Base-by-base conservation (phyloP, 768 basidiomycete species). In the Leccinum truebloodii region DNA sequence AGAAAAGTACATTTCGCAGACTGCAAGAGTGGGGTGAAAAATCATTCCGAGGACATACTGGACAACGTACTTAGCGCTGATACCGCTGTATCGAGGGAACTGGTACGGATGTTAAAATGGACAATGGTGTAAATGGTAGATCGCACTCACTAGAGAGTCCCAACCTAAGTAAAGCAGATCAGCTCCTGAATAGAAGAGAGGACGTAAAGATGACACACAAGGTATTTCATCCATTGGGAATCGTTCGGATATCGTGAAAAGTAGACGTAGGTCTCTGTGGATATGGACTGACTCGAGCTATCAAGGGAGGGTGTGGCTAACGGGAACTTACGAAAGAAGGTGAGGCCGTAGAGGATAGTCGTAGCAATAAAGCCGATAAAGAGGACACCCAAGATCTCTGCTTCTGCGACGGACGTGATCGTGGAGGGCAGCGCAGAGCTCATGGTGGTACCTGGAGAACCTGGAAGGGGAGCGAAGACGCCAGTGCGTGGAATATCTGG, bases 321-420 rank as follows among this genome's bases (percentile, higher is more conserved):
- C 18, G 4, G 51, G n/a, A 22, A 66, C 72, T 7, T 54, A 70
- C 73, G 74, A 61, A 74, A 74, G 58, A 74, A 75, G 28, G 74
- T 74, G 37, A 74, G 63, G 34, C 73, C 74, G n/a, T 74, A 76
- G 14, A 74, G 59, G 1, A 71, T 59, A 2, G 65, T 68, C 6
- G 73, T 58, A 6, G 59, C 57, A 10, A 69, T 64, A 49, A 74
- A 74, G 5, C 74, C 73, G 24, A 68, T 5, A 52, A 73, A 74
- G 39, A 74, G 55, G 20, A 63, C 58, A 24, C 61, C 54, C 30
- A 74, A 51, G 14, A 70, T 76, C 59, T 73, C 68, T 8, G 63
- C 18, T 59, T 71, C 73, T 28, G 59, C 54, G 4, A 57, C 13
- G 35, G 74, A 67, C 2, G 66, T 60, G 20, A 32, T 9, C 14